Conservation (phyloP, 2,329 filamentous ascomycete genomes). For the Colletotrichum sp. region DNA sequence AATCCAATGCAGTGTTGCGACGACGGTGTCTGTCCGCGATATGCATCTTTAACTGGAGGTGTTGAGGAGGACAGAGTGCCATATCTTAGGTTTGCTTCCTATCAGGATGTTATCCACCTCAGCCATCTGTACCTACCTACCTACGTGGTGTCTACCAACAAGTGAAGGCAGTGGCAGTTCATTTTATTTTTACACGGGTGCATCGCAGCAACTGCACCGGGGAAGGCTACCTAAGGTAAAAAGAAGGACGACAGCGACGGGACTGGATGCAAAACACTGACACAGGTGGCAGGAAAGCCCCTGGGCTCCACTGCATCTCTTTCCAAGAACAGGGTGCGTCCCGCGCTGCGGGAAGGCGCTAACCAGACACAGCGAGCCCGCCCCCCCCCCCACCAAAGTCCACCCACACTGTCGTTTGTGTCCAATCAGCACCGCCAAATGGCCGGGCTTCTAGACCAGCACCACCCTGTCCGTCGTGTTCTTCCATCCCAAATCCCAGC, state of each 20-base stretch:
- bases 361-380: background rate
- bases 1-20: background rate
- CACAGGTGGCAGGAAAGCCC: slow-evolving; percentile 9
- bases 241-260: background rate
- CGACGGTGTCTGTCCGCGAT: background rate
- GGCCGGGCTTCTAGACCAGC: slow-evolving; percentile 11
- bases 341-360: slow-evolving; percentile 15
- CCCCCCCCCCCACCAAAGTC: background rate
- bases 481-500: background rate
- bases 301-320: background rate
- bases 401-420: background rate
- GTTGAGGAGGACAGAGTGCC: background rate
- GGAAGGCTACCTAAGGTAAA: background rate
- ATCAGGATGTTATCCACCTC: background rate
- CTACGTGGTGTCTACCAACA: background rate
- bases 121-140: background rate
- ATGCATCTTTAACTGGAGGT: background rate
- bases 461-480: slow-evolving; percentile 2
- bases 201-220: background rate
- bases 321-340: slow-evolving; percentile 17
- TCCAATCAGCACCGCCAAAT: background rate
- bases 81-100: too few relatives aligned
- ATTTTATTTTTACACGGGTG: background rate
- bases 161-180: background rate
- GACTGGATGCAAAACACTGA: background rate